A percentile compares a stretch with the other conserved stretches of the same genome.
phyloP scores from a whole-genome alignment of 305 asterid genomes.

The Plantago lanceolata region DNA sequence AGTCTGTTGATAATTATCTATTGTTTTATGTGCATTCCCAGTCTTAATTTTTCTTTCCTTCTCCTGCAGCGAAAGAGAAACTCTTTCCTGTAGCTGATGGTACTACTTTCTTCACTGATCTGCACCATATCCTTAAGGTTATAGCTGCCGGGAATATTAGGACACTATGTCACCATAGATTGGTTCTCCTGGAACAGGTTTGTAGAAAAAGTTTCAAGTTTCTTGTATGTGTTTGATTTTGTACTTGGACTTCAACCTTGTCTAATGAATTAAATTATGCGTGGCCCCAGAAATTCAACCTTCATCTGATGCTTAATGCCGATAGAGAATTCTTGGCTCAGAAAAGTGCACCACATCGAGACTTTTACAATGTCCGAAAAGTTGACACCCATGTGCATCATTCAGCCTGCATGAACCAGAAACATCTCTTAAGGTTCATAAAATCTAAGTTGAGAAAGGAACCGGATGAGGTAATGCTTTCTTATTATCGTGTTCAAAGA shows the following conservation, averaged over 20 bases:
- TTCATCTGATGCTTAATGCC: slow-evolving; percentile 98
- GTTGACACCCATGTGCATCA: slow-evolving; percentile 99
- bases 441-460: slow-evolving; percentile 95
- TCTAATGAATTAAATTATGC: slow-evolving; percentile 17
- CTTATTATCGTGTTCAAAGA: slow-evolving; percentile 16
- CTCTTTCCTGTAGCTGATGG: slow-evolving; percentile 94
- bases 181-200: slow-evolving; percentile 93
- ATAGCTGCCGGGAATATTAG: slow-evolving; percentile 94
- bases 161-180: slow-evolving; percentile 88
- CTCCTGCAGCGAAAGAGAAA: slow-evolving; percentile 60
- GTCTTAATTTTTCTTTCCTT: slow-evolving; percentile 23
- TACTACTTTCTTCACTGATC: slow-evolving; percentile 88
- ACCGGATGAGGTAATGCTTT: slow-evolving; percentile 78
- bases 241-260: slow-evolving; percentile 17
- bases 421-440: slow-evolving; percentile 88
- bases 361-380: slow-evolving; percentile 92
- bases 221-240: neutral
- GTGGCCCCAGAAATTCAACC: slow-evolving; percentile 80
- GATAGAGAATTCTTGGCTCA: slow-evolving; percentile 97
- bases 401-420: slow-evolving; percentile 99
- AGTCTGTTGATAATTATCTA: slow-evolving; percentile 12
- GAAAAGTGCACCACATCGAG: slow-evolving; percentile 99
- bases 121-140: slow-evolving; percentile 91
- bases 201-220: slow-evolving; percentile 6
- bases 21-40: slow-evolving; percentile 13